These are phyloP conservation scores for Pyricularia sp. DNA, from an alignment of 2,329 filamentous ascomycete species.

Conservation along the genomic window DNA sequence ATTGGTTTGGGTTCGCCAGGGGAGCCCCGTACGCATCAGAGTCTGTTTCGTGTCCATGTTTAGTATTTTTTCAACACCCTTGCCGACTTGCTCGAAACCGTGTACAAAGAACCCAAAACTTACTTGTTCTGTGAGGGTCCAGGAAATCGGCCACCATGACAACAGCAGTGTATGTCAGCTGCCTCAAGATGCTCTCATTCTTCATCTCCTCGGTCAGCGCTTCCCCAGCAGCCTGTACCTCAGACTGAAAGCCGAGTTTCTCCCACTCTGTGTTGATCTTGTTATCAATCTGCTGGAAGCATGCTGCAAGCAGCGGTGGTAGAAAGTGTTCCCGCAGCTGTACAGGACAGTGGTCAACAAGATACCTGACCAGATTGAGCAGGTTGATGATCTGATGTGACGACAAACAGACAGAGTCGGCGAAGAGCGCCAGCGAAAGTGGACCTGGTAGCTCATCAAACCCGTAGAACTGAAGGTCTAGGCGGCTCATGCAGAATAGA, in stretches of 20 bases:
- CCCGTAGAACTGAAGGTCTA: constrained; percentile 85
- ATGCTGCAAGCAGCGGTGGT: constrained; percentile 65
- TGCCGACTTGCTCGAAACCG: background rate
- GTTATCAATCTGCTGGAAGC: constrained; percentile 74
- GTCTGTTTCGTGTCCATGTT: background rate
- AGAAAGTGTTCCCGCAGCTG: constrained; percentile 67
- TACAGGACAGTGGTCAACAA: constrained; percentile 86
- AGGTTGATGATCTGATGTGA: constrained; percentile 92
- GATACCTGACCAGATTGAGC: constrained; percentile 71
- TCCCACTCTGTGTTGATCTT: constrained; percentile 87
- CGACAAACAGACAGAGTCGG: constrained; percentile 69
- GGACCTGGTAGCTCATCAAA: constrained; percentile 71
- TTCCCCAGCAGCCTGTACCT: constrained; percentile 53
- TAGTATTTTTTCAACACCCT: background rate
- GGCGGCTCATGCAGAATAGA: constrained; percentile 79
- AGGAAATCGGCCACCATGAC: constrained; percentile 84
- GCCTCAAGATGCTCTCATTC: constrained; percentile 83
- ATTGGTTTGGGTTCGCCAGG: constrained; percentile 18
- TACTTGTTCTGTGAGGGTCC: constrained; percentile 58
- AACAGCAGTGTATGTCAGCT: constrained; percentile 84
- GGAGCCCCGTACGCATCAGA: constrained; percentile 10
- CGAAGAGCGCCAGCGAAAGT: constrained; percentile 71
- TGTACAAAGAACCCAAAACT: constrained; percentile 15
- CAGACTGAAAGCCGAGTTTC: constrained; percentile 52
- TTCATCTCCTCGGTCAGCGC: constrained; percentile 95